These are phyloP conservation scores for Myxozyma udenii DNA, from an alignment of 805 yeast species.

Conservation along the genomic window DNA sequence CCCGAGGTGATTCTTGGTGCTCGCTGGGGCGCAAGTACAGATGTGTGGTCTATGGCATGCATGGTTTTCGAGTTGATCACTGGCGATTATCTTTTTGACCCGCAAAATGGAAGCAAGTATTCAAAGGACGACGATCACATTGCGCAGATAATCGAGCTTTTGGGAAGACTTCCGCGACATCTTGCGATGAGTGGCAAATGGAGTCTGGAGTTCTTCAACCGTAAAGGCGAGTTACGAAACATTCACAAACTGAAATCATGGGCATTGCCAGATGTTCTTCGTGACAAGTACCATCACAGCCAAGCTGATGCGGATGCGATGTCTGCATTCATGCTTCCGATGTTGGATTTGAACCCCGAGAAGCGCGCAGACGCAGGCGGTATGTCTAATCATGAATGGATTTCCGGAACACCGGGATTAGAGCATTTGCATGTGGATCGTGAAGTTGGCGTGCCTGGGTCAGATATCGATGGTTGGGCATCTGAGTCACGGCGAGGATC, in stretches of 20 bases:
- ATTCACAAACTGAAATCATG: slow-evolving; percentile 83
- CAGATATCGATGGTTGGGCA: slow-evolving; percentile 89
- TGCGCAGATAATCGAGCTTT: slow-evolving; percentile 86
- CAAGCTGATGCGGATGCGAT: slow-evolving; percentile 67
- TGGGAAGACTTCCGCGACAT: slow-evolving; percentile 64
- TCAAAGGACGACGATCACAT: slow-evolving; percentile 92
- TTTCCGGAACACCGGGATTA: slow-evolving; percentile 68
- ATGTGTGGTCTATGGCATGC: slow-evolving; percentile 95
- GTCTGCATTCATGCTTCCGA: slow-evolving; percentile 74
- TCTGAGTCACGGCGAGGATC: slow-evolving; percentile 55
- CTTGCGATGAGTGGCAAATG: slow-evolving; percentile 59
- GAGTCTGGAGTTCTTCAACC: slow-evolving; percentile 61
- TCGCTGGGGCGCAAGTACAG: slow-evolving; percentile 93
- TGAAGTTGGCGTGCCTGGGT: slow-evolving; percentile 74
- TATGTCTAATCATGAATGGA: slow-evolving; percentile 83
- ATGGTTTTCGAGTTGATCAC: slow-evolving; percentile 85
- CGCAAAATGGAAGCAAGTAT: slow-evolving; percentile 57
- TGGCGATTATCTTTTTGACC: slow-evolving; percentile 93
- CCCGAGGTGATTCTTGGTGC: slow-evolving; percentile 83
- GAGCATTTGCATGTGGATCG: slow-evolving; percentile 70
- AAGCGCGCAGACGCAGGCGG: slow-evolving; percentile 94
- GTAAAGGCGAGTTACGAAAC: slow-evolving; percentile 66
- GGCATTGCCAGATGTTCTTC: slow-evolving; percentile 76
- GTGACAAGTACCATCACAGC: slow-evolving; percentile 78
- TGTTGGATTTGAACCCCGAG: slow-evolving; percentile 77